phyloP scores from a whole-genome alignment of 495 filamentous ascomycete species.

The Xylaria sp. region DNA sequence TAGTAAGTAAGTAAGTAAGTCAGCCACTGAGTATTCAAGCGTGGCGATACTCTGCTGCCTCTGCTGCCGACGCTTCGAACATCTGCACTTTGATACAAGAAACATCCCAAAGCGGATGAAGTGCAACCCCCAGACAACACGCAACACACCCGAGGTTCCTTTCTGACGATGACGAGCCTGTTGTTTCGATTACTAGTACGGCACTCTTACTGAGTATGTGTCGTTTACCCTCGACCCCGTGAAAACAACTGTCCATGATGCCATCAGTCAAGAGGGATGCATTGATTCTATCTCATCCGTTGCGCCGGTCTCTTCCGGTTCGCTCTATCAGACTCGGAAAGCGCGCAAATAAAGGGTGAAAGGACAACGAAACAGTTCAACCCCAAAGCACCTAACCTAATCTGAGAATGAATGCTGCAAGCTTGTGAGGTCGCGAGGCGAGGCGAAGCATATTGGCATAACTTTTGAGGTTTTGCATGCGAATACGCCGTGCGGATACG shows the following conservation, averaged over 20 bases:
- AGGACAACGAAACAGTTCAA: background rate
- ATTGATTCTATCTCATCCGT: background rate
- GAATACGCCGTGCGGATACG: background rate
- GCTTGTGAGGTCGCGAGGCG: background rate
- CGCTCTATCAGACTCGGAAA: background rate
- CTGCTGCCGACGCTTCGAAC: no score
- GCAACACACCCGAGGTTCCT: background rate
- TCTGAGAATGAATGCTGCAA: background rate
- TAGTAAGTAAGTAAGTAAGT: no score
- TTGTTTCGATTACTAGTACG: background rate
- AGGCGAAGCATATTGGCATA: background rate
- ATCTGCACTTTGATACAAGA: slow-evolving; percentile 1
- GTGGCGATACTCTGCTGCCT: no score
- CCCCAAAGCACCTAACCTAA: background rate
- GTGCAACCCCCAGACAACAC: background rate
- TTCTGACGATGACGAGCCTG: background rate
- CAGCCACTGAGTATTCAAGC: background rate
- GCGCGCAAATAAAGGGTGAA: background rate
- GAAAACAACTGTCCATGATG: background rate
- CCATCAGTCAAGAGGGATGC: background rate
- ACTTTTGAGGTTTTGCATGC: background rate
- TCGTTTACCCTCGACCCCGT: background rate
- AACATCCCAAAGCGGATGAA: background rate
- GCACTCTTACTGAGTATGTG: background rate
- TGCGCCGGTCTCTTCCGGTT: background rate